Percentiles rank a stretch among this genome's conserved stretches.
Evolutionary conservation across 208 protist genomes (phyloP).

Genomic region (Vickermania spadyakhi): DNA sequence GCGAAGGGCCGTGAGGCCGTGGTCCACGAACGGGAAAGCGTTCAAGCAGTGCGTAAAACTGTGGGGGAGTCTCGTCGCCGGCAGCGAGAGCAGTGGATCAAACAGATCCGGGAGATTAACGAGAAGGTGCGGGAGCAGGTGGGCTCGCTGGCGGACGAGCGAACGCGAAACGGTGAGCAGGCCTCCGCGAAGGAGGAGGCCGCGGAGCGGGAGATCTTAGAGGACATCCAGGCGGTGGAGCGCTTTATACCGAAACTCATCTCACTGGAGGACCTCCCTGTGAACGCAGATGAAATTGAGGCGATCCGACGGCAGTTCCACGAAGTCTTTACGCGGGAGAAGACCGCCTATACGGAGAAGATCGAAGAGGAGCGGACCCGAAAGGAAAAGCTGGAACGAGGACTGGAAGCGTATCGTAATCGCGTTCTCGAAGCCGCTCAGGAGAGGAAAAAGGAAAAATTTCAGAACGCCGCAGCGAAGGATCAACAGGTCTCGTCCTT

Average conservation of each 20-base stretch:
- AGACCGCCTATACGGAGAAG: conserved; percentile 58
- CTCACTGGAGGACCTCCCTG: conserved; percentile 74
- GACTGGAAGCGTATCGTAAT: conserved; percentile 74
- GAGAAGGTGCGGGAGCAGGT: conserved; percentile 77
- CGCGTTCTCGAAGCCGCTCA: conserved; percentile 65
- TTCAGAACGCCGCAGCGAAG: conserved; percentile 76
- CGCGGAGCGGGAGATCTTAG: conserved; percentile 58
- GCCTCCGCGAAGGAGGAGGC: conserved; percentile 59
- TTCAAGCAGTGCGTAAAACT: conserved; percentile 62
- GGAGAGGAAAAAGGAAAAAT: conserved; percentile 75
- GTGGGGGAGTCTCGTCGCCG: conserved; percentile 58
- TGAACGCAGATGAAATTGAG: conserved; percentile 80
- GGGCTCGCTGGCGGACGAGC: conserved; percentile 49
- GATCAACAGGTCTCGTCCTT: conserved; percentile 73
- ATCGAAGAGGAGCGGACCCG: conserved; percentile 80
- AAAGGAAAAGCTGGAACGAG: conserved; percentile 85
- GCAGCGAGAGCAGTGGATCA: conserved; percentile 85
- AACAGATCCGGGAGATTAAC: conserved; percentile 86
- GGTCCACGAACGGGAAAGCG: conserved; percentile 52
- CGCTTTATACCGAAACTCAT: conserved; percentile 85
- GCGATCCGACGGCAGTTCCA: conserved; percentile 81
- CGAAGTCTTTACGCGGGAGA: conserved; percentile 79
- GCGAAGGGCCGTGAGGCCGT: conserved; percentile 78
- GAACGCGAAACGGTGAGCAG: conserved; percentile 57
- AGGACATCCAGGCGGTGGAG: conserved; percentile 82